Evolutionary conservation across 495 filamentous ascomycete genomes (phyloP).

Genomic region (Aspergillus leporis): DNA sequence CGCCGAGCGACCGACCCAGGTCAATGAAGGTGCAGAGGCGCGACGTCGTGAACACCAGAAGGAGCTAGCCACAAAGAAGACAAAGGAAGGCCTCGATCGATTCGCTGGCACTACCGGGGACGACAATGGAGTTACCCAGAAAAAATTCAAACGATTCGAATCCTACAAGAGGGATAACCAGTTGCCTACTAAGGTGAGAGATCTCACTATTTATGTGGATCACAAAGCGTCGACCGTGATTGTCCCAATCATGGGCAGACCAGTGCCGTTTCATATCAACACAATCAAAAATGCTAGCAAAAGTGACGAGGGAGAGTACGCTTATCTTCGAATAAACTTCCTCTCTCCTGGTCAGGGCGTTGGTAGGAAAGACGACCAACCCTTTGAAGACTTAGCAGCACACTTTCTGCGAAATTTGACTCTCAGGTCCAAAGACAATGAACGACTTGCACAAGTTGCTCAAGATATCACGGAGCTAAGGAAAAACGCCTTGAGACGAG

Average conservation of each 20-base stretch:
- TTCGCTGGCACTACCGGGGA: constrained; percentile 80
- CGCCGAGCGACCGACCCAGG: constrained; percentile 80
- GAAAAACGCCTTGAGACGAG: constrained; percentile 82
- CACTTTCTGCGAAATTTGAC: constrained; percentile 96
- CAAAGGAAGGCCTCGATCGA: constrained; percentile 77
- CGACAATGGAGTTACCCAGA: constrained; percentile 86
- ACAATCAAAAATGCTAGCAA: constrained; percentile 98
- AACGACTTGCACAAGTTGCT: constrained; percentile 84
- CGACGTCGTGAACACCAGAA: constrained; percentile 90
- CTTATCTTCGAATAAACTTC: constrained; percentile 95
- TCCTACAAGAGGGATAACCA: constrained; percentile 99
- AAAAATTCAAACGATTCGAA: constrained; percentile 98
- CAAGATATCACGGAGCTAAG: constrained; percentile 91
- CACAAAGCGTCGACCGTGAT: constrained; percentile 85
- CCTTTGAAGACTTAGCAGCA: constrained; percentile 93
- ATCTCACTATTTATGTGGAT: constrained; percentile 87
- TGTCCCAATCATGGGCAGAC: constrained; percentile 94
- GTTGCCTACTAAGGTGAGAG: constrained; percentile 77
- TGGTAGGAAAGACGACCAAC: constrained; percentile 95
- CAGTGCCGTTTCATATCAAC: constrained; percentile 98
- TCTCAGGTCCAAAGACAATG: constrained; percentile 84
- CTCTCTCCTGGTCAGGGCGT: constrained; percentile 97
- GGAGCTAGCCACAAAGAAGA: constrained; percentile 82
- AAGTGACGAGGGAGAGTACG: constrained; percentile 90
- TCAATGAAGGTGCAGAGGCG: constrained; percentile 87